Evolutionary conservation across 495 filamentous ascomycete species (phyloP).

Genomic region (Penicillium simplicissimum): DNA sequence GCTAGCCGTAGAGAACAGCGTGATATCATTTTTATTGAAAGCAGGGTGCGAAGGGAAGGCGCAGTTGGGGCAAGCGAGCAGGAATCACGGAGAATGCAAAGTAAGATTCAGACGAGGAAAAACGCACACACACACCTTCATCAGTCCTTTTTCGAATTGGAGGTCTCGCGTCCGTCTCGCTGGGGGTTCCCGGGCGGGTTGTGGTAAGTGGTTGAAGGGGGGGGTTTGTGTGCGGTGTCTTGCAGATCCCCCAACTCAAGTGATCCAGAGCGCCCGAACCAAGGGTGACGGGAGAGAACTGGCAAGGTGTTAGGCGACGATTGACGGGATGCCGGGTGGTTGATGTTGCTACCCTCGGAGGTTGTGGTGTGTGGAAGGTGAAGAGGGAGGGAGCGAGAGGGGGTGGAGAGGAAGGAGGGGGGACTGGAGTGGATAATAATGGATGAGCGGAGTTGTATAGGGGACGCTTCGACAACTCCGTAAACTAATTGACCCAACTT

Average conservation of each 20-base stretch:
- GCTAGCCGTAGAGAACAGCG: constrained; percentile 13
- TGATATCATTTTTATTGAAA: constrained; percentile 31
- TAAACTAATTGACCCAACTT: background rate
- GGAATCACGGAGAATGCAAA: background rate
- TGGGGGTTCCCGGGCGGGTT: background rate
- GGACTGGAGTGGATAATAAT: constrained; percentile 24
- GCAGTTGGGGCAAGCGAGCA: constrained; percentile 6
- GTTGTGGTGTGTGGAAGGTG: constrained; percentile 16
- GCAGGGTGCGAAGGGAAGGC: background rate
- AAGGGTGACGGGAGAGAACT: background rate
- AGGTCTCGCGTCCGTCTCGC: constrained; percentile 9
- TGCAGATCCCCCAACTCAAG: constrained; percentile 25
- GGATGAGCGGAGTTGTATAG: constrained; percentile 20
- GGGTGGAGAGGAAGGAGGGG: constrained; percentile 13
- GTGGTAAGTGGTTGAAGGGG: no score
- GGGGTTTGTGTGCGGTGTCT: constrained; percentile 29
- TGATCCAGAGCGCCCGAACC: constrained; percentile 2
- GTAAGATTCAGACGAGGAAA: constrained; percentile 6
- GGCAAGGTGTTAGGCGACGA: background rate
- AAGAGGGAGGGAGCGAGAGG: constrained; percentile 19
- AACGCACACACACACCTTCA: constrained; percentile 35
- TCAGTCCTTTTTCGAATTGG: constrained; percentile 33
- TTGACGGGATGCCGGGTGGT: background rate
- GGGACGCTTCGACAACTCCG: background rate
- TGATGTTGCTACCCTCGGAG: constrained; percentile 1